Evolutionary conservation across 305 asterid genomes (phyloP), one percentile per base, ranked within the genome.

Genomic region (Solanum hybrid): DNA sequence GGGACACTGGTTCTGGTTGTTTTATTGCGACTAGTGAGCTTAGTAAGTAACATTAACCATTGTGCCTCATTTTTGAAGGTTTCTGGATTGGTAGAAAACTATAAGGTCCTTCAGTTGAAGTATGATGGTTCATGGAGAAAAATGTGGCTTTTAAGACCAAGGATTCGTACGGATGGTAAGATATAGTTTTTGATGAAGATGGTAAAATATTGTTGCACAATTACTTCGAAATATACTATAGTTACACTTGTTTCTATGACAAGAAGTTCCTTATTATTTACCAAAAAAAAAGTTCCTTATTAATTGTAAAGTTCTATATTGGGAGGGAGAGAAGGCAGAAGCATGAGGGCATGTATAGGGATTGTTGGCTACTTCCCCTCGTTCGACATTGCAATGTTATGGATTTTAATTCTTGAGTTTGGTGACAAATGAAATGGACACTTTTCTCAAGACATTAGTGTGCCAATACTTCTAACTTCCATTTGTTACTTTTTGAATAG

Each of bases 131-230:
- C 98, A 20, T 97, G 99, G 99, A 96, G 96, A 93, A 96, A 94
- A 93, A 97, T 97, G 99, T 97, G 99, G 99, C 97, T 97, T 89
- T 92, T 91, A 91, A 95, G 99, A 88, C 99, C 99, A 89, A 92
- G 99, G 94, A 93, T 97, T 89, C 96, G 99, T 86, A 95, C 98
- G 71, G 99, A 97, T 92, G 99, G 99, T 97, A 93, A 89, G 83
- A 33, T 88, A 67, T 88, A 20, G 40, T 83, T 83, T 74, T 75
- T 75, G 24, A 75, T 75, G 81, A 75, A 31, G 99, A 97, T 92
- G 99, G 98, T 97, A 93, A 89, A 77, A 33, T 87, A 67, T 88
- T 18, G 73, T 83, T 83, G 39, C 73, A 46, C 42, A 84, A 86
- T 46, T 24, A 39, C 89, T 74, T 40, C 8, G 4, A 46, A 84